Base-by-base conservation (phyloP, 1,284 basidiomycete species). In the Puccinia horiana region DNA sequence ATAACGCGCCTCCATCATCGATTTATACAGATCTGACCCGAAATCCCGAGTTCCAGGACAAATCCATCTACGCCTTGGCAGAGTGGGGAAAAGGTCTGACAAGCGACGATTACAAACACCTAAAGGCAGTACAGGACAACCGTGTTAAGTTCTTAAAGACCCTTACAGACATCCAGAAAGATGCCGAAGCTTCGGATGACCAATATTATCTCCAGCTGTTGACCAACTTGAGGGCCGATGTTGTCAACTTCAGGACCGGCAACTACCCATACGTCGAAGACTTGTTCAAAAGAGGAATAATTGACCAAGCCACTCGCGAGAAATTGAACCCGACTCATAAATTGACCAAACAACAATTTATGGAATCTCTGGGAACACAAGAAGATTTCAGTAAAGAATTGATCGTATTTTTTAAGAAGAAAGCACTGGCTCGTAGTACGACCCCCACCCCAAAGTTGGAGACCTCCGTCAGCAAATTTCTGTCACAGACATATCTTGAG, bases 181-280 rank as follows among this genome's bases (percentile, higher is more conserved):
- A n/a, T n/a, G n/a, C n/a, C 44, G 29, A 49, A 14, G 44, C 23
- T 42, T 35, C 40, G 6, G 18, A 37, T 18, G 16, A n/a, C 42
- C 42, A 12, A 9, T 8, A 72, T 18, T 72, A 72, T 72, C 47
- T 72, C 12, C 29, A 72, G 16, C 35, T 6, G 20, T 47, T 73
- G 16, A 1, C 32, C 5, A 8, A 29, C 0, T 47, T 73, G 26
- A 14, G 16, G 3, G 9, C 20, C 0, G 29, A 69, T 4, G 67
- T 40, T 29, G 1, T 44, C 40, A 47, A 44, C 37, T 47, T 26
- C 12, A 47, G 23, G 32, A 1, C 47, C 18, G 26, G 2, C 16
- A 73, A 73, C 47, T 44, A 32, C 35, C 26, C 47, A 52, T 73
- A 54, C 47, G 18, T 54, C 23, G 70, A 73, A 23, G 47, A 73